These are phyloP conservation scores for Botrytis tulipae DNA, from an alignment of 2,329 filamentous ascomycete genomes.

Conservation along the genomic window DNA sequence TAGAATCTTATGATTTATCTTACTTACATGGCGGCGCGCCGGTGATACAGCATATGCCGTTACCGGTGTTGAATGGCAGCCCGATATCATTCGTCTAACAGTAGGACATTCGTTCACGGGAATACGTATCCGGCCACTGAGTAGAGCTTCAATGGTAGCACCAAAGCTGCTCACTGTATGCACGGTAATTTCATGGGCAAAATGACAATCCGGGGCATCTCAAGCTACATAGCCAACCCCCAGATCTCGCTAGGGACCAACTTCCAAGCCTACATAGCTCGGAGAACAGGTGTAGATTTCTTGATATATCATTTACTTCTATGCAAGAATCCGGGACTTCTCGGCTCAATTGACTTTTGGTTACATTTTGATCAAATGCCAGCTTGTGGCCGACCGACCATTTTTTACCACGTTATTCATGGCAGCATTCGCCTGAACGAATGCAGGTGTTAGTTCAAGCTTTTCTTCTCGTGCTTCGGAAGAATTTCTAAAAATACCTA, in stretches of 20 bases:
- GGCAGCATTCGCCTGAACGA: neutral
- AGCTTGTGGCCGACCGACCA: neutral
- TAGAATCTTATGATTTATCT: neutral
- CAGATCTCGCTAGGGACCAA: neutral
- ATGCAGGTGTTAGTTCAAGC: slow-evolving; percentile 13
- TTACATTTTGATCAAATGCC: slow-evolving; percentile 6
- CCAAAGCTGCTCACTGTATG: neutral
- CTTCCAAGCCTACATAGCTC: neutral
- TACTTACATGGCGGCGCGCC: neutral
- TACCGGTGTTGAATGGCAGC: neutral
- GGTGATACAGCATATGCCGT: slow-evolving; percentile 2
- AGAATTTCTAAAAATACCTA: slow-evolving; percentile 8
- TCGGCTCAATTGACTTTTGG: neutral
- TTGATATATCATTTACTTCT: slow-evolving; percentile 2
- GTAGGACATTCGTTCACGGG: neutral
- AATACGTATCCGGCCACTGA: neutral
- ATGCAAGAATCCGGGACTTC: slow-evolving; percentile 4
- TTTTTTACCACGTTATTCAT: neutral
- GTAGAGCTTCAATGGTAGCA: neutral
- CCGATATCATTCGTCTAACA: neutral
- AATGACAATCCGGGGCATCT: neutral
- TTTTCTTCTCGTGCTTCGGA: slow-evolving; percentile 5
- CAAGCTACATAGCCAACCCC: neutral
- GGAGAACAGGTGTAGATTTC: neutral
- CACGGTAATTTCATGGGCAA: neutral